Evolutionary conservation across 2,329 filamentous ascomycete genomes (phyloP), one percentile per base, ranked within the genome.

Genomic region (Monosporascus ibericus): DNA sequence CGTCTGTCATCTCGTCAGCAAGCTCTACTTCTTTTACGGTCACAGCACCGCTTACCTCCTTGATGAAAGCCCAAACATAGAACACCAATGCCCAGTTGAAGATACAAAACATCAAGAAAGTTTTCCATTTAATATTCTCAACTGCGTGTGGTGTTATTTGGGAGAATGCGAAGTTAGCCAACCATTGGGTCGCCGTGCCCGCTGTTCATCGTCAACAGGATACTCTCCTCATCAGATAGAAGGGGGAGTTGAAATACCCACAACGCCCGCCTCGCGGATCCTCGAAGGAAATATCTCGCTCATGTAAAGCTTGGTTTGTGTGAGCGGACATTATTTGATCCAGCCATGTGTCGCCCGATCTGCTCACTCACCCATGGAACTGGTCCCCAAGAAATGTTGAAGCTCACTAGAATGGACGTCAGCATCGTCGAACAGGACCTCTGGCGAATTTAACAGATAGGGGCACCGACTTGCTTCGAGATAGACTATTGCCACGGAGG

Each of bases 371-470:
- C 66, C 76, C 77, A 81, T 17, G 75, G 72, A 3, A 80, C 68
- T 1, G 76, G 76, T 1, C 77, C 77, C 76, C 76, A 80, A 0
- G 71, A 75, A 39, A 77, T 73, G 36, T 77, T 76, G 59, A 78
- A 81, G 3, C 70, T 72, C 62, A 80, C 59, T 74, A 44, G 75
- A 72, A 52, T 70, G 71, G 17, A 74, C 61, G 57, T 79, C 48
- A 62, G 53, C 22, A 24, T 44, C 14, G 3, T 18, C 38, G 9
- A 40, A 40, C 38, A 18, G 18, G 38, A 40, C 30, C 30, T 5
- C 11, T 34, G 11, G 17, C 11, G 17, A 40, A n/a, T 18, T 6
- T 8, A 18, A 17, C 38, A 18, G 38, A 18, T 18, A 15, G 25
- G 17, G 20, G 11, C 9, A 51, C 42, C 46, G 18, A 54, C 47